A percentile compares a stretch with the other conserved stretches of the same genome.
These are phyloP conservation scores for Hondaea fermentalgiana DNA, from an alignment of 108 stramenopile species.

Conservation along the genomic window DNA sequence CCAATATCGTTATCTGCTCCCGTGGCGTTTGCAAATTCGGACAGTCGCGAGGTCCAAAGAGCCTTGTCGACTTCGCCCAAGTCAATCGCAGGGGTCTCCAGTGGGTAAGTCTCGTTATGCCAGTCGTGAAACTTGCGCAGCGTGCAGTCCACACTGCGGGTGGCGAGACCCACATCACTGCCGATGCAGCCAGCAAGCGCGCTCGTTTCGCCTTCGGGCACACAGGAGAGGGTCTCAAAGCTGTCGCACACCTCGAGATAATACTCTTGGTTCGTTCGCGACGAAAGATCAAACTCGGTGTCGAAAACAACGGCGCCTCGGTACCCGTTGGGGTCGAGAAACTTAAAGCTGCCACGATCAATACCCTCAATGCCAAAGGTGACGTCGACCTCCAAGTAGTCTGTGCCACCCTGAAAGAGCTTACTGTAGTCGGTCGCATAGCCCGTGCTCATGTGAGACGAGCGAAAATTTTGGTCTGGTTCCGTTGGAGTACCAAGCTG, in stretches of 20 bases:
- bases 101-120: not conserved
- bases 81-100: not conserved
- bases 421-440: not conserved
- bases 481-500: constrained; percentile 22
- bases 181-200: not conserved
- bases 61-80: not conserved
- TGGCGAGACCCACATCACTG: not conserved
- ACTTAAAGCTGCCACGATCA: constrained; percentile 21
- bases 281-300: constrained; percentile 8
- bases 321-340: constrained; percentile 11
- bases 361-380: constrained; percentile 28
- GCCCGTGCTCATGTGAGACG: constrained; percentile 23
- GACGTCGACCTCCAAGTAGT: not conserved
- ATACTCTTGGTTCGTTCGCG: not conserved
- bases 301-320: constrained; percentile 15
- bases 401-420: not conserved
- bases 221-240: not conserved
- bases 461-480: constrained; percentile 23
- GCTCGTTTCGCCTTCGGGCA: not conserved
- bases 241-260: constrained; percentile 7
- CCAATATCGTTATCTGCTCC: constrained; percentile 10
- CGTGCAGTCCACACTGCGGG: not conserved
- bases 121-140: not conserved
- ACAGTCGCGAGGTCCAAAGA: not conserved
- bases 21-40: not conserved